Percentiles rank a stretch among this genome's conserved stretches.
These are phyloP conservation scores for Microdochium trichocladiopsis DNA, from an alignment of 2,329 filamentous ascomycete genomes.

Conservation along the genomic window DNA sequence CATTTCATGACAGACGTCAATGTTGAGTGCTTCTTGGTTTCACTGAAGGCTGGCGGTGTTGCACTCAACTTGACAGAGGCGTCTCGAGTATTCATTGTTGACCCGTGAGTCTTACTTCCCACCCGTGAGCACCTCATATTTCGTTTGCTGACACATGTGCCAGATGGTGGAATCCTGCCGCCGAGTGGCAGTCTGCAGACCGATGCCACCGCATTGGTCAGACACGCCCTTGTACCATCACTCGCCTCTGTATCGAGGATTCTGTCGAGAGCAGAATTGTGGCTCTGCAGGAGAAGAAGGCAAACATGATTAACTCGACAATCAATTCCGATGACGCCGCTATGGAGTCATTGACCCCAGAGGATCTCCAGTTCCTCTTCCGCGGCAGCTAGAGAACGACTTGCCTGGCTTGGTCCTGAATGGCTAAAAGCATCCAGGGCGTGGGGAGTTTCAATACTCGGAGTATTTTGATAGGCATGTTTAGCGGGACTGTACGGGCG, in stretches of 20 bases:
- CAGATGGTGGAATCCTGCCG: constrained; percentile 99
- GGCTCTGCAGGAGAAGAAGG: constrained; percentile 95
- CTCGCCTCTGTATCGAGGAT: constrained; percentile 91
- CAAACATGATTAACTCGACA: constrained; percentile 94
- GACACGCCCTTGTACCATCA: constrained; percentile 88
- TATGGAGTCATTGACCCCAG: constrained; percentile 82
- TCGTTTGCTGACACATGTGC: constrained; percentile 10
- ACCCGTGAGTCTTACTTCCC: constrained; percentile 65
- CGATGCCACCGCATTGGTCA: constrained; percentile 93
- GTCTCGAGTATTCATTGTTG: constrained; percentile 89
- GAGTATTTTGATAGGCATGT: no score
- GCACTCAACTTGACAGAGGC: constrained; percentile 94
- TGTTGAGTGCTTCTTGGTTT: constrained; percentile 93
- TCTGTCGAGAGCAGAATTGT: constrained; percentile 96
- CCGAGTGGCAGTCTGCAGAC: constrained; percentile 97
- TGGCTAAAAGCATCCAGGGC: no score
- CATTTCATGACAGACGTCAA: constrained; percentile 95
- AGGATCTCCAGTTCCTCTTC: constrained; percentile 97
- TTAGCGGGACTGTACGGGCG: no score
- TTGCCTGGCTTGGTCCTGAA: not conserved
- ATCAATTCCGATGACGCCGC: constrained; percentile 90
- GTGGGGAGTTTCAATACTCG: no score
- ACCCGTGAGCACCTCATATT: not conserved
- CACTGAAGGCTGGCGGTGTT: constrained; percentile 91
- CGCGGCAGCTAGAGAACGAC: constrained; percentile 48